A percentile compares a stretch with the other conserved stretches of the same genome.
Evolutionary conservation across 805 yeast genomes (phyloP).

Genomic region (Komagataella kurtzmanii): DNA sequence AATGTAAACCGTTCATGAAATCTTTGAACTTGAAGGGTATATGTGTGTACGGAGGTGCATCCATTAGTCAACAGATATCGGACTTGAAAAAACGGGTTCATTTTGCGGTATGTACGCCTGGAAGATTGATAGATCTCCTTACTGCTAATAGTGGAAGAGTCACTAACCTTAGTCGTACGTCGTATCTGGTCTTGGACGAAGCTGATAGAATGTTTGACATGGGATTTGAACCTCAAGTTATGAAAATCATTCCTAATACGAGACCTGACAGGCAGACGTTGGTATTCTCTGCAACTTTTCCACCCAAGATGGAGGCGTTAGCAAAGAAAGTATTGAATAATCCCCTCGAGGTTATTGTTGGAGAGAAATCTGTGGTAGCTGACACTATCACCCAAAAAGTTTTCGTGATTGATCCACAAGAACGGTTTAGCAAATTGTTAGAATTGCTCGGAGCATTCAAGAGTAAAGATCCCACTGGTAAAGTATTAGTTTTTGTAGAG

Average conservation of each 20-base stretch:
- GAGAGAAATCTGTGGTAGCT: slow-evolving; percentile 71
- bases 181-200: slow-evolving; percentile 85
- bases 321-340: slow-evolving; percentile 50
- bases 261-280: slow-evolving; percentile 86
- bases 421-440: slow-evolving; percentile 43
- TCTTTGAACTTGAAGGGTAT: slow-evolving; percentile 37
- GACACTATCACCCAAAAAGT: slow-evolving; percentile 66
- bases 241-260: slow-evolving; percentile 59
- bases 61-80: slow-evolving; percentile 70
- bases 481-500: slow-evolving; percentile 73
- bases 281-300: slow-evolving; percentile 89
- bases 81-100: slow-evolving; percentile 68
- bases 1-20: slow-evolving; percentile 44
- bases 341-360: slow-evolving; percentile 71
- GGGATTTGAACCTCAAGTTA: slow-evolving; percentile 95
- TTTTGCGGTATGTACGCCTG: slow-evolving; percentile 87
- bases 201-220: slow-evolving; percentile 95
- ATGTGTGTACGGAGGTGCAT: slow-evolving; percentile 88
- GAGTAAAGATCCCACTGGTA: slow-evolving; percentile 22
- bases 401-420: slow-evolving; percentile 39
- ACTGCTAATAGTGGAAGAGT: slow-evolving; percentile 76
- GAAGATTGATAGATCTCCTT: slow-evolving; percentile 78
- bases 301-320: slow-evolving; percentile 60
- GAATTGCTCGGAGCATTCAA: slow-evolving; percentile 37
- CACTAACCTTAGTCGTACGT: slow-evolving; percentile 49